A percentile compares a stretch with the other conserved stretches of the same genome.
Evolutionary conservation across 139 green algal genomes (phyloP).

Genomic region (Volvox reticuliferus): DNA sequence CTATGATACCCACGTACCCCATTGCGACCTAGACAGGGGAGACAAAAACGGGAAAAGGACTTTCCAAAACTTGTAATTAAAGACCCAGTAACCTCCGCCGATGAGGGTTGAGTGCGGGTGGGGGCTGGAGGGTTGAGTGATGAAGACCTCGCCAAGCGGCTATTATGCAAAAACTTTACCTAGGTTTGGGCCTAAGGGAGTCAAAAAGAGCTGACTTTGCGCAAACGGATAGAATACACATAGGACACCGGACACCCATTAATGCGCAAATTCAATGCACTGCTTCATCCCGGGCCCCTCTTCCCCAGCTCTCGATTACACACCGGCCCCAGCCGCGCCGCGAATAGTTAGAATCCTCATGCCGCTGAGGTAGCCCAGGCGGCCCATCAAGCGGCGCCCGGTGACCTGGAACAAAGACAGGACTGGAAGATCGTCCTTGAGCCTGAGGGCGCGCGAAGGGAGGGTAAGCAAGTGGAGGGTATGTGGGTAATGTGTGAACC

Average conservation of each 20-base stretch:
- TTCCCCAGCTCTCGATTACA: neutral
- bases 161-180: no score
- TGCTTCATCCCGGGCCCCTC: neutral
- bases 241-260: no score
- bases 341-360: slow-evolving; percentile 45
- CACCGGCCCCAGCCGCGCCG: slow-evolving; percentile 47
- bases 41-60: neutral
- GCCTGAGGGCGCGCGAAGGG: neutral
- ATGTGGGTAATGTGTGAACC: no score
- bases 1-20: slow-evolving; percentile 32
- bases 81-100: no score
- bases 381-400: slow-evolving; percentile 53
- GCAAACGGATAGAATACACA: no score
- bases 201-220: no score
- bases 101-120: no score
- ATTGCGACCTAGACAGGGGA: slow-evolving; percentile 19
- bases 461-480: neutral
- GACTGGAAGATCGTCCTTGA: slow-evolving; percentile 49
- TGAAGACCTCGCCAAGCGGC: no score
- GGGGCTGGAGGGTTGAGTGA: no score
- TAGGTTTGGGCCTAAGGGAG: no score
- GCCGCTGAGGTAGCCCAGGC: slow-evolving; percentile 41
- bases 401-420: slow-evolving; percentile 50
- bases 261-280: no score
- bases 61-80: neutral